Conservation (phyloP, 1,284 basidiomycete species). For the Naganishia sp. region DNA sequence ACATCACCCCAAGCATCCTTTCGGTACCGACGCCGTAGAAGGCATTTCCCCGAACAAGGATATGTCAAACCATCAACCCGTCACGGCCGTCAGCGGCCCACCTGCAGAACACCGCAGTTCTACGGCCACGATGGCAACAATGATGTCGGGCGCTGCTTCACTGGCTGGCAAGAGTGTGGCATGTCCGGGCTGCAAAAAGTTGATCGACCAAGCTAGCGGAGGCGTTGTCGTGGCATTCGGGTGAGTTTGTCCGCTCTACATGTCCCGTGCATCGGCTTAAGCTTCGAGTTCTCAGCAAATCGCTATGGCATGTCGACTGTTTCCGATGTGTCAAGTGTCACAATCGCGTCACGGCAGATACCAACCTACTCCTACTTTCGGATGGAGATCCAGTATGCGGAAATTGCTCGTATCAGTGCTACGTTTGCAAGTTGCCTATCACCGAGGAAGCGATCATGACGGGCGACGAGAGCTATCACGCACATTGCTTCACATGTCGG, state of each 20-base stretch:
- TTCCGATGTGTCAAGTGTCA: slow-evolving; percentile 59
- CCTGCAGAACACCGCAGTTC: slow-evolving; percentile 6
- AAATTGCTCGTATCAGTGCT: slow-evolving; percentile 95
- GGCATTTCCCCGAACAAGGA: neutral
- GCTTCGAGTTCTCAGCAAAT: slow-evolving; percentile 39
- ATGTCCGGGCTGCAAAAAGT: slow-evolving; percentile 81
- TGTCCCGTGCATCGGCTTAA: neutral
- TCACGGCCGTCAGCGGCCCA: neutral
- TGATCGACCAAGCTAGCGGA: slow-evolving; percentile 79
- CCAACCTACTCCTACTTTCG: slow-evolving; percentile 89
- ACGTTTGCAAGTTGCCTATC: slow-evolving; percentile 85
- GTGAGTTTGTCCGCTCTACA: slow-evolving; percentile 57
- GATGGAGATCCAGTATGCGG: slow-evolving; percentile 97
- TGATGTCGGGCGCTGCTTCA: slow-evolving; percentile 14
- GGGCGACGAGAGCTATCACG: slow-evolving; percentile 97
- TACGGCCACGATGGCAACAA: slow-evolving; percentile 15
- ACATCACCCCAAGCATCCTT: neutral
- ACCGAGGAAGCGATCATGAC: slow-evolving; percentile 99
- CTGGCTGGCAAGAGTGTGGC: slow-evolving; percentile 29
- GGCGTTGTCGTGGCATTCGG: slow-evolving; percentile 89
- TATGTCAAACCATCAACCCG: neutral
- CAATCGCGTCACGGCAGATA: slow-evolving; percentile 70
- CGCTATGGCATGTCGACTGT: slow-evolving; percentile 55
- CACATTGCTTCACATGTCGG: slow-evolving; percentile 97
- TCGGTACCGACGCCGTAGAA: neutral